Conservation (phyloP, 2,329 filamentous ascomycete genomes). For the Colletotrichum chrysophilum region DNA sequence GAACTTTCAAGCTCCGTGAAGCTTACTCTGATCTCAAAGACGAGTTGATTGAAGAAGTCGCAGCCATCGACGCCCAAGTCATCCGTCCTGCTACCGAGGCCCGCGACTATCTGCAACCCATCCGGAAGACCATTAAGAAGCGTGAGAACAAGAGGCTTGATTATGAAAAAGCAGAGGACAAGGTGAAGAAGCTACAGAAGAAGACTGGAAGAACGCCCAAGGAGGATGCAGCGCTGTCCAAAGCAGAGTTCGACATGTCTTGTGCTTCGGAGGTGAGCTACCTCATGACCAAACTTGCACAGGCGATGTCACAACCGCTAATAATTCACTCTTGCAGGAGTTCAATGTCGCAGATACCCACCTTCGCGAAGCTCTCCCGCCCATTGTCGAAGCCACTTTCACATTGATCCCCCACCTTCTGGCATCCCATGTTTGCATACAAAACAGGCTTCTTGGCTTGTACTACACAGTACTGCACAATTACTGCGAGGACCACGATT, state of each 20-base stretch:
- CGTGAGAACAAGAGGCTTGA: slow-evolving; percentile 83
- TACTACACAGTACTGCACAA: slow-evolving; percentile 79
- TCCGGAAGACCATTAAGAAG: slow-evolving; percentile 86
- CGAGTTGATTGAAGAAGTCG: slow-evolving; percentile 75
- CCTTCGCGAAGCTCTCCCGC: slow-evolving; percentile 73
- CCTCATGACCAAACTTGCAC: no score
- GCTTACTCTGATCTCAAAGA: slow-evolving; percentile 73
- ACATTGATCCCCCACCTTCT: slow-evolving; percentile 77
- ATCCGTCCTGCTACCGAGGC: slow-evolving; percentile 73
- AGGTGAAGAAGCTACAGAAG: slow-evolving; percentile 71
- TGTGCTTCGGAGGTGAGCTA: slow-evolving; percentile 65
- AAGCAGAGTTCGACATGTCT: slow-evolving; percentile 73
- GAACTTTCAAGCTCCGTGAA: slow-evolving; percentile 68
- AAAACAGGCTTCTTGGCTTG: slow-evolving; percentile 78
- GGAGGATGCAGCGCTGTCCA: slow-evolving; percentile 73
- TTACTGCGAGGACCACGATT: slow-evolving; percentile 71
- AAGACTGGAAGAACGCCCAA: slow-evolving; percentile 75
- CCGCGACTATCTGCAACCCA: slow-evolving; percentile 70
- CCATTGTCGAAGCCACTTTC: slow-evolving; percentile 72
- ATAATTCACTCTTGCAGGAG: slow-evolving; percentile 48
- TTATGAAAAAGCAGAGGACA: slow-evolving; percentile 78
- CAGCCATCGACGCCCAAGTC: slow-evolving; percentile 72
- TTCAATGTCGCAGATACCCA: slow-evolving; percentile 79
- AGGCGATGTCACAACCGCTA: not conserved
- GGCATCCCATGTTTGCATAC: slow-evolving; percentile 73